Conservation (phyloP, 176 grass and related monocot species). For the Typha latifolia region DNA sequence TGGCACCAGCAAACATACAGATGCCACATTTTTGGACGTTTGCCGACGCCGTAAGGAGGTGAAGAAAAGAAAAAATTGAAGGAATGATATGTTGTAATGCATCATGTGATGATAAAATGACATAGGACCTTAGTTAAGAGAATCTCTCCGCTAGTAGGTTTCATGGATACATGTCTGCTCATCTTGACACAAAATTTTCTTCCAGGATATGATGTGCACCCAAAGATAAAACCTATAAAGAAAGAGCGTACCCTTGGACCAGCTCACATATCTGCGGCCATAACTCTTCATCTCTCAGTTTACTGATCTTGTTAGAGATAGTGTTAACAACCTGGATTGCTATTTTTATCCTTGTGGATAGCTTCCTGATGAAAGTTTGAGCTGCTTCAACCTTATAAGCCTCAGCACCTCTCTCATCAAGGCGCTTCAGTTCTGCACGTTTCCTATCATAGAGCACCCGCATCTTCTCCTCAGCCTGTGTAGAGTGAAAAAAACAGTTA, state of each 20-base stretch:
- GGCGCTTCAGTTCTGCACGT: slow-evolving; percentile 10
- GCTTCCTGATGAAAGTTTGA: slow-evolving; percentile 32
- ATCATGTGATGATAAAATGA: too few relatives aligned
- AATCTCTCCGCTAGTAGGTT: too few relatives aligned
- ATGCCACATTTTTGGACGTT: too few relatives aligned
- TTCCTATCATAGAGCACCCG: slow-evolving; percentile 35
- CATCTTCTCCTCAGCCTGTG: slow-evolving; percentile 49
- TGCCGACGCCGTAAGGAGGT: too few relatives aligned
- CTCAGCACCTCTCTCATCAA: slow-evolving; percentile 31
- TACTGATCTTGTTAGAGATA: slow-evolving; percentile 47
- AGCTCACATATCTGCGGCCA: slow-evolving; percentile 42
- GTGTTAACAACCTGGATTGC: slow-evolving; percentile 37
- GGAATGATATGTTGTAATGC: too few relatives aligned
- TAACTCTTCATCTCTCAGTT: slow-evolving; percentile 67
- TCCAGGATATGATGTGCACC: not conserved
- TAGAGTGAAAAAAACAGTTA: slow-evolving; percentile 18
- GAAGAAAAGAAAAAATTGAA: too few relatives aligned
- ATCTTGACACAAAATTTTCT: too few relatives aligned
- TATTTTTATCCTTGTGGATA: slow-evolving; percentile 43
- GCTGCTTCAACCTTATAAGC: slow-evolving; percentile 33
- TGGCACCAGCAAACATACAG: too few relatives aligned
- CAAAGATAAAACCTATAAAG: not conserved
- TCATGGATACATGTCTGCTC: too few relatives aligned
- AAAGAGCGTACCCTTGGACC: slow-evolving; percentile 48
- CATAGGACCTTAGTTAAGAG: too few relatives aligned